These are phyloP conservation scores for Neurospora sp. DNA, from an alignment of 495 filamentous ascomycete species.

Conservation along the genomic window DNA sequence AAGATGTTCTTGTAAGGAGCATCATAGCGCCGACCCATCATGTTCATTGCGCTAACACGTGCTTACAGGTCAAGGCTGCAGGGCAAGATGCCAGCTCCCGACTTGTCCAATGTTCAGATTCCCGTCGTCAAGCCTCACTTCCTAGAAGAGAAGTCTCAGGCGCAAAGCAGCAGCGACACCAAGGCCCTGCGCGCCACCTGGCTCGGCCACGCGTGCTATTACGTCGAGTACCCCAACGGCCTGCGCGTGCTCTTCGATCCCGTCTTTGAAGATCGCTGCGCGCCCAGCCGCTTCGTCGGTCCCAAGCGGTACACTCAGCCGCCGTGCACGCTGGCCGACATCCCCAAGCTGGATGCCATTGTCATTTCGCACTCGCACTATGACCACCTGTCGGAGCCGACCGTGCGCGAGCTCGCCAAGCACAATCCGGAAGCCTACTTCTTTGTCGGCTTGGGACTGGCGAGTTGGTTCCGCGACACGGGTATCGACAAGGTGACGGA, in stretches of 20 bases:
- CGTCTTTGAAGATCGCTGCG: slow-evolving; percentile 83
- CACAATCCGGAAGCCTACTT: slow-evolving; percentile 74
- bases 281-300: slow-evolving; percentile 59
- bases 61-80: slow-evolving; percentile 43
- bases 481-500: slow-evolving; percentile 72
- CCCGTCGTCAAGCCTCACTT: slow-evolving; percentile 59
- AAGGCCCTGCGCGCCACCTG: slow-evolving; percentile 71
- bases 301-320: slow-evolving; percentile 74
- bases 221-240: slow-evolving; percentile 82
- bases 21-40: neutral
- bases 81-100: slow-evolving; percentile 53
- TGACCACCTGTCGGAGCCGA: slow-evolving; percentile 77
- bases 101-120: slow-evolving; percentile 47
- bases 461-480: slow-evolving; percentile 64
- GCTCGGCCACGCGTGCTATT: slow-evolving; percentile 94
- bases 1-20: slow-evolving; percentile 8
- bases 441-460: slow-evolving; percentile 82
- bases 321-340: slow-evolving; percentile 68
- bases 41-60: neutral
- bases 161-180: slow-evolving; percentile 28
- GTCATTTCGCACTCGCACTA: slow-evolving; percentile 93
- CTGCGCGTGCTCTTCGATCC: slow-evolving; percentile 91
- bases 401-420: slow-evolving; percentile 58
- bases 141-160: slow-evolving; percentile 37
- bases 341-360: slow-evolving; percentile 79